Evolutionary conservation across 176 grass and related monocot genomes (phyloP).

Genomic region (Thinopyrum elongatum): DNA sequence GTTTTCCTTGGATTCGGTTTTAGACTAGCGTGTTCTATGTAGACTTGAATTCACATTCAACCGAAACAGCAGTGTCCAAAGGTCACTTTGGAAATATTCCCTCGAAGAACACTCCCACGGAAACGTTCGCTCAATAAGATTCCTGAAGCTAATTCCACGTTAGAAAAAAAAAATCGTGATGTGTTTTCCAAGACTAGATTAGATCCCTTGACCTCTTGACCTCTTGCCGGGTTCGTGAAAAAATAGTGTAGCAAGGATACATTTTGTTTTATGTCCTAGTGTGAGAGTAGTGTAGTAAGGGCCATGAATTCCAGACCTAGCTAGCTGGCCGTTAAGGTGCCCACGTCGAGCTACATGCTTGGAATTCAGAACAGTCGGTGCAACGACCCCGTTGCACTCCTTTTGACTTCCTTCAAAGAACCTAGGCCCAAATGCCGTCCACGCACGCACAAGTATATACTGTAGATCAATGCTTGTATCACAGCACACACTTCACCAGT

Average conservation of each 20-base stretch:
- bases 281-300: neutral
- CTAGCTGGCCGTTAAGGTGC: conserved; percentile 14
- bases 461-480: neutral
- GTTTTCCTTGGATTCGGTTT: no score
- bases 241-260: neutral
- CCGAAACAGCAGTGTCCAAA: no score
- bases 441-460: neutral
- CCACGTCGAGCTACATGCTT: conserved; percentile 18
- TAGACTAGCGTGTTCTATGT: no score
- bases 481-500: neutral
- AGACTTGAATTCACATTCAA: no score
- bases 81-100: no score
- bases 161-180: neutral
- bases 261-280: neutral
- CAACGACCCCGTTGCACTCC: neutral
- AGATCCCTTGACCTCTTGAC: neutral
- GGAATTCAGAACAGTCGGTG: conserved; percentile 32
- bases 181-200: neutral
- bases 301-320: neutral
- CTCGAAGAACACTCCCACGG: no score
- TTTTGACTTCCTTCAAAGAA: conserved; percentile 21
- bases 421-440: neutral
- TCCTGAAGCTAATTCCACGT: no score
- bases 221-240: neutral
- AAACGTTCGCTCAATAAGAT: no score